Base-by-base conservation (phyloP, 805 yeast species). In the Yarrowia sp. region DNA sequence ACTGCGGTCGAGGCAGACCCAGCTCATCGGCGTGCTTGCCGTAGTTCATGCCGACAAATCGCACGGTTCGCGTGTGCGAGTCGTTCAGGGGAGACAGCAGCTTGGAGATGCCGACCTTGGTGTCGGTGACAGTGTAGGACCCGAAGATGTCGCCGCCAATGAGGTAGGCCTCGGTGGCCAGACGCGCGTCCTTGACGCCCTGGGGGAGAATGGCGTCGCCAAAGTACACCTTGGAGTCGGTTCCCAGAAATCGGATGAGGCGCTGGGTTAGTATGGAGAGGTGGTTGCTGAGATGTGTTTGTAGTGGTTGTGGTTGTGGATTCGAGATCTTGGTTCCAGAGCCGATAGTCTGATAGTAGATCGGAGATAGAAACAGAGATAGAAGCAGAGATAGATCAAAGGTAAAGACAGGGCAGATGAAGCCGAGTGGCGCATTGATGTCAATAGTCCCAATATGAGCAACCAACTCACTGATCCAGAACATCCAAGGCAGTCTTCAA, bases 1-100 rank as follows among this genome's bases (percentile, higher is more conserved):
- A 78, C 60, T 74, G 69, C 1, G 85, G 86, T 18, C 74, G 70
- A 19, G 78, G 72, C 65, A 73, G 65, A 10, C 74, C 72, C 38
- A 77, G 69, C 70, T 82, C 82, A 5, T 62, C 64, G 1, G 76
- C 77, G 60, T 74, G 76, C 55, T 78, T 78, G 38, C 73, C 71
- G 66, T 80, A 83, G 69, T 82, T 82, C 70, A 82, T 73, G 0
- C 86, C 86, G 32, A 83, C 74, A 68, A 79, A 75, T 53, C 84
- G 72, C 19, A 81, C 72, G 1, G 80, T 75, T 6, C 70, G 71
- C 1, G 78, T 70, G 47, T 76, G 76, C 3, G 66, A 66, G n/a
- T 66, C 66, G 5, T 73, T 70, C 31, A 81, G 63, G 4, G 84
- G 84, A 3, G 78, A 66, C 56, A 81, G 68, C 13, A 81, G 70